These are phyloP conservation scores for Cardiospermum halicacabum DNA, from an alignment of 345 rosid genomes.

Conservation along the genomic window DNA sequence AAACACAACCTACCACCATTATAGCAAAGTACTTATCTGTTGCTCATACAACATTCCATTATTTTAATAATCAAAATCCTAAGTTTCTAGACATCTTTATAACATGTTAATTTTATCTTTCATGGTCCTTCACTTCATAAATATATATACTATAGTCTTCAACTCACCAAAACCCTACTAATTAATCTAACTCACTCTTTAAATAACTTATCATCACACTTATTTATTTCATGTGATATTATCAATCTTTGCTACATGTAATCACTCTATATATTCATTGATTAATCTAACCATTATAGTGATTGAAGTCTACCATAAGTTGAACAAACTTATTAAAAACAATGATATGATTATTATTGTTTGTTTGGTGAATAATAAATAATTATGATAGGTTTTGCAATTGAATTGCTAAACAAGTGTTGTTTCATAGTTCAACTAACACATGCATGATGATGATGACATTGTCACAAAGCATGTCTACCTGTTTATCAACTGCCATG, in stretches of 20 bases:
- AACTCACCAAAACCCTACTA: conserved; percentile 15
- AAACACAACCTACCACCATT: conserved; percentile 11
- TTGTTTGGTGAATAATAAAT: too few species aligned
- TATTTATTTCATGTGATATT: neutral
- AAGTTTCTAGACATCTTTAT: neutral
- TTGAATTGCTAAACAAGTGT: neutral
- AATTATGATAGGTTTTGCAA: neutral
- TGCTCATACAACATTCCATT: conserved; percentile 3
- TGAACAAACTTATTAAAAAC: conserved; percentile 19
- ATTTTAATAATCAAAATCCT: neutral
- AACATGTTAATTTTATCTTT: neutral
- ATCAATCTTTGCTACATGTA: conserved; percentile 11
- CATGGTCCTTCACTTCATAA: too few species aligned
- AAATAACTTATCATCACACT: neutral
- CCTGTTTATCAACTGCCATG: conserved; percentile 23
- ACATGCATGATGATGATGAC: conserved; percentile 1
- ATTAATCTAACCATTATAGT: conserved; percentile 21
- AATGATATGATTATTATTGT: neutral
- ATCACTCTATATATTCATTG: conserved; percentile 17
- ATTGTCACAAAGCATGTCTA: conserved; percentile 10
- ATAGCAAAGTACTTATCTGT: neutral
- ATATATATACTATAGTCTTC: neutral
- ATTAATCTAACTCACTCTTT: too few species aligned
- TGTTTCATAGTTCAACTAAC: conserved; percentile 23
- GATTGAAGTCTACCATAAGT: conserved; percentile 8